Evolutionary conservation across 257 asterid genomes (phyloP).

Genomic region (Dorcoceras hygrometricum): DNA sequence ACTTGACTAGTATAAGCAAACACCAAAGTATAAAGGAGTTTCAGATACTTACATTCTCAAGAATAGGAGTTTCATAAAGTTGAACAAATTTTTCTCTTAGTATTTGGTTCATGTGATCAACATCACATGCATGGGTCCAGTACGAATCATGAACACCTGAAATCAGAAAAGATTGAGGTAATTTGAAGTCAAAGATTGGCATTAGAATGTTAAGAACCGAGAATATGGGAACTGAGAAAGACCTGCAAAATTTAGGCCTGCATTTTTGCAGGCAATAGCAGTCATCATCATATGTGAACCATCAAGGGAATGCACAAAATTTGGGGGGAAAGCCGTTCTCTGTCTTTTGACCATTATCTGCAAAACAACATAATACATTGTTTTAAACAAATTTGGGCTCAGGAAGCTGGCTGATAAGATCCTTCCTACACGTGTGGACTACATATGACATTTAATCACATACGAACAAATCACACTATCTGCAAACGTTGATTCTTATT

Average conservation of each 20-base stretch:
- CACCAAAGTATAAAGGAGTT: constrained; percentile 14
- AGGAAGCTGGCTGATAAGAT: constrained; percentile 13
- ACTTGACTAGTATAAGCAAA: not conserved
- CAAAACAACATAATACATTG: constrained; percentile 18
- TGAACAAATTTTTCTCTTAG: constrained; percentile 85
- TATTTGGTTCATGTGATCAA: constrained; percentile 70
- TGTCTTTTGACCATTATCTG: constrained; percentile 93
- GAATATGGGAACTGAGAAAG: constrained; percentile 12
- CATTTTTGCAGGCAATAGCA: constrained; percentile 84
- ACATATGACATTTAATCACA: constrained; percentile 11
- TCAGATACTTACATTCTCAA: constrained; percentile 65
- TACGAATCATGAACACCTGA: constrained; percentile 98
- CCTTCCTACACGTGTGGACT: not conserved
- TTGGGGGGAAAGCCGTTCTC: constrained; percentile 94
- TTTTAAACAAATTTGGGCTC: constrained; percentile 4
- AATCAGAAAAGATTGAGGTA: constrained; percentile 20
- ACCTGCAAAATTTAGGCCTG: constrained; percentile 96
- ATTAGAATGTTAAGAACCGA: constrained; percentile 11
- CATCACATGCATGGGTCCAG: constrained; percentile 98
- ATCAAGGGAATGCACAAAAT: constrained; percentile 95
- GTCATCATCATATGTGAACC: constrained; percentile 99
- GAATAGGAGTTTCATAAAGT: constrained; percentile 76
- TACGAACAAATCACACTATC: constrained; percentile 4
- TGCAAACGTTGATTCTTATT: not conserved
- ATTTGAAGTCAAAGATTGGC: constrained; percentile 10